phyloP scores from a whole-genome alignment of 345 rosid species.

The Turnera subulata region DNA sequence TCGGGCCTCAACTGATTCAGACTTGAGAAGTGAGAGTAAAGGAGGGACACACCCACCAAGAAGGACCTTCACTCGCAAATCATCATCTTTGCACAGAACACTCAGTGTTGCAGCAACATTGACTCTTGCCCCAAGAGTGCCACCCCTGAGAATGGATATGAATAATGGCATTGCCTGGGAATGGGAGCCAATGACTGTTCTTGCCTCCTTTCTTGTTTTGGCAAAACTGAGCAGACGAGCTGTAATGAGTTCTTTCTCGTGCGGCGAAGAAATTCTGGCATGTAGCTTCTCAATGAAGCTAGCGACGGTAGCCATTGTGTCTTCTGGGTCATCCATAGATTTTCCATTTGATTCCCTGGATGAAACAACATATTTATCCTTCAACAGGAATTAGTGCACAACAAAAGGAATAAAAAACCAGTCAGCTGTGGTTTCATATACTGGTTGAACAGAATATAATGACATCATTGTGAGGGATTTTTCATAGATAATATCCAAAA shows the following conservation, averaged over 20 bases:
- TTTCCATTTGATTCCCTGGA: constrained; percentile 49
- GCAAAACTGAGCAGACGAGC: constrained; percentile 67
- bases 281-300: constrained; percentile 74
- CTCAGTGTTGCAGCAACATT: constrained; percentile 67
- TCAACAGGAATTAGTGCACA: constrained; percentile 1
- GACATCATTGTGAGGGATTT: neutral
- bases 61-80: constrained; percentile 67
- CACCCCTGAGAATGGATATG: constrained; percentile 70
- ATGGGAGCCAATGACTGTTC: constrained; percentile 63
- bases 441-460: neutral
- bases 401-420: neutral
- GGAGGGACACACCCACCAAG: constrained; percentile 95
- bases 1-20: constrained; percentile 63
- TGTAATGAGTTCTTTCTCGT: constrained; percentile 73
- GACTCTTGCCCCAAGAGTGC: constrained; percentile 61
- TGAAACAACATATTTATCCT: constrained; percentile 3
- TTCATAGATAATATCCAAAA: neutral
- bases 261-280: constrained; percentile 51
- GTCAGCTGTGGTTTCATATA: neutral
- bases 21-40: constrained; percentile 69
- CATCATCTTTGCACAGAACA: constrained; percentile 69
- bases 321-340: constrained; percentile 51
- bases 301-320: constrained; percentile 59
- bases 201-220: constrained; percentile 64
- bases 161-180: constrained; percentile 85